Conservation (phyloP, 2,329 filamentous ascomycete species). For the Fusarium euwallaceae region DNA sequence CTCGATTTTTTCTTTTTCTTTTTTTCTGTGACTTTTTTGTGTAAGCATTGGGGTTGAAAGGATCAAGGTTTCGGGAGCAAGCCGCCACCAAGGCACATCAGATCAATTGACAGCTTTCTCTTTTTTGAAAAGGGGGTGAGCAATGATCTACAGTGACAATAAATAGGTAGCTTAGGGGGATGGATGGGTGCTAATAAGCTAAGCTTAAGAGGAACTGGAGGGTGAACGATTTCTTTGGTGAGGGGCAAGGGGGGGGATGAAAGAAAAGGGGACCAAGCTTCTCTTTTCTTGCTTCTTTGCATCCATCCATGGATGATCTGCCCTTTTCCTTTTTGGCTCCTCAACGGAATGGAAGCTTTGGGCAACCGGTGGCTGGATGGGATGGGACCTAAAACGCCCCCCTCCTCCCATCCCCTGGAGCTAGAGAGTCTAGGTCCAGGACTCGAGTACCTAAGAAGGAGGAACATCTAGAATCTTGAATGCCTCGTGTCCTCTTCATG, state of each 20-base stretch:
- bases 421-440: slow-evolving; percentile 13
- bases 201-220: slow-evolving; percentile 30
- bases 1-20: neutral
- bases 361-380: slow-evolving; percentile 29
- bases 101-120: slow-evolving; percentile 15
- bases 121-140: slow-evolving; percentile 28
- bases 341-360: slow-evolving; percentile 39
- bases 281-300: neutral
- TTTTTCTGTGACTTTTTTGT: neutral
- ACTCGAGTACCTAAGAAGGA: slow-evolving; percentile 1
- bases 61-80: slow-evolving; percentile 36
- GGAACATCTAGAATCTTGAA: slow-evolving; percentile 16
- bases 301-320: neutral
- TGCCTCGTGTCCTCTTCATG: slow-evolving; percentile 16
- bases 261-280: slow-evolving; percentile 14
- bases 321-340: neutral
- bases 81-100: slow-evolving; percentile 30
- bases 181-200: slow-evolving; percentile 24
- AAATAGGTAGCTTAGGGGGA: neutral
- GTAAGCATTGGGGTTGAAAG: neutral
- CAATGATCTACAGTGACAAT: slow-evolving; percentile 33
- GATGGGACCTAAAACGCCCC: neutral
- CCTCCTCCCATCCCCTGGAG: slow-evolving; percentile 31
- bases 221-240: neutral
- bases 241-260: slow-evolving; percentile 21